phyloP scores from a whole-genome alignment of 108 stramenopile species.

The Skeletonema potamos region DNA sequence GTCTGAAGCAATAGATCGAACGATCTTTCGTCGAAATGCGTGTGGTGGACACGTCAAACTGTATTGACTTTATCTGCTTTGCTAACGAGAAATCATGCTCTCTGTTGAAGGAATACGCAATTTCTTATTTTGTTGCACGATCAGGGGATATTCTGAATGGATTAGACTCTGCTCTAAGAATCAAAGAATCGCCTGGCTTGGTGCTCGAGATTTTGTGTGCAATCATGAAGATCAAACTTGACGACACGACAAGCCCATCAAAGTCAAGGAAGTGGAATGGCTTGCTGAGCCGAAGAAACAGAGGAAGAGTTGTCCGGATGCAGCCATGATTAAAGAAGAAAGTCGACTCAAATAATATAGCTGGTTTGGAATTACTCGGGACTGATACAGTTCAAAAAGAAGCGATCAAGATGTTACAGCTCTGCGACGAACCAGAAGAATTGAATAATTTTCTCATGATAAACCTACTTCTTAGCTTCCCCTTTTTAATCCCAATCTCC shows the following conservation, averaged over 20 bases:
- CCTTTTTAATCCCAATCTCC: constrained; percentile 66
- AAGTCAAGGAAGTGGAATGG: background rate
- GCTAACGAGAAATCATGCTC: background rate
- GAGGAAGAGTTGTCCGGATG: background rate
- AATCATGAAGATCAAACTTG: background rate
- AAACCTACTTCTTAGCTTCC: background rate
- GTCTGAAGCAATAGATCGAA: background rate
- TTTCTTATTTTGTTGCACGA: background rate
- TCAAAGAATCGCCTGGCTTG: background rate
- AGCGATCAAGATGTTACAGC: background rate
- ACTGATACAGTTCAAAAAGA: background rate
- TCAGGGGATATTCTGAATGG: background rate
- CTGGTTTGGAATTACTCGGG: background rate
- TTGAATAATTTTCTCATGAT: background rate
- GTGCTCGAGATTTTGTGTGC: background rate
- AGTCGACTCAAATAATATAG: background rate
- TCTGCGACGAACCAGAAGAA: background rate
- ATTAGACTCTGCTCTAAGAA: background rate
- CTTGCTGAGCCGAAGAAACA: background rate
- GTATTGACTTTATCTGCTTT: background rate
- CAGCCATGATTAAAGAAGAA: background rate
- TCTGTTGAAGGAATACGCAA: background rate
- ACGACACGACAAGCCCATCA: background rate
- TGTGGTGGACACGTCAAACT: background rate
- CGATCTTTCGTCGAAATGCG: background rate